Percentiles rank a stretch among this genome's conserved stretches.
Conservation (phyloP, 2,329 filamentous ascomycete species). For the Decorospora gaudefroyi region DNA sequence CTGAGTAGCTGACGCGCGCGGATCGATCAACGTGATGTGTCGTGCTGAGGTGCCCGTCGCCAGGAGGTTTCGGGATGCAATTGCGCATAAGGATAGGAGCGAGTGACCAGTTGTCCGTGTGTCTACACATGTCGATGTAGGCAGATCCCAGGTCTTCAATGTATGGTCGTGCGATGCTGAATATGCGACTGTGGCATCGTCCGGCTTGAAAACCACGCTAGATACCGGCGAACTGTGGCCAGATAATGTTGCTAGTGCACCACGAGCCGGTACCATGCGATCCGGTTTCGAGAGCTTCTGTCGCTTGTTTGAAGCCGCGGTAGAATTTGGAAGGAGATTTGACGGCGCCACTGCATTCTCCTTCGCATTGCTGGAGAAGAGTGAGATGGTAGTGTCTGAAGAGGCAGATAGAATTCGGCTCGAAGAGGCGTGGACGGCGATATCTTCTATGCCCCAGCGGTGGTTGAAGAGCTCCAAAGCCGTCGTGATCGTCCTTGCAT, state of each 20-base stretch:
- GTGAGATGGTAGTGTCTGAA: constrained; percentile 78
- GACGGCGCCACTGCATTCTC: constrained; percentile 74
- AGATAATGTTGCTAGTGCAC: constrained; percentile 73
- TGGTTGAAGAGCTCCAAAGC: constrained; percentile 85
- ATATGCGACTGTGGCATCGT: constrained; percentile 87
- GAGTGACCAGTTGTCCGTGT: constrained; percentile 83
- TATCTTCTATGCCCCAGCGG: constrained; percentile 70
- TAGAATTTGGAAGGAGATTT: constrained; percentile 68
- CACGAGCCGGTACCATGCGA: constrained; percentile 70
- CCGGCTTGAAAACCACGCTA: constrained; percentile 80
- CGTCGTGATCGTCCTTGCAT: constrained; percentile 66
- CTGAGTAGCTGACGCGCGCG: constrained; percentile 73
- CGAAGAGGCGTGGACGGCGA: constrained; percentile 74
- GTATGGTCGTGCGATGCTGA: constrained; percentile 90
- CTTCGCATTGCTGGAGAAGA: constrained; percentile 83
- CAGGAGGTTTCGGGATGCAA: constrained; percentile 67
- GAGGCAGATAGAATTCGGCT: constrained; percentile 84
- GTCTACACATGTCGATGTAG: constrained; percentile 77
- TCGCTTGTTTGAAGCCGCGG: constrained; percentile 69
- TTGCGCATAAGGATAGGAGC: constrained; percentile 75
- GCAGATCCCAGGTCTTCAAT: constrained; percentile 86
- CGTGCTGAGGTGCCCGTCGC: constrained; percentile 80
- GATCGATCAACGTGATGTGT: constrained; percentile 92
- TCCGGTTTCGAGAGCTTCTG: constrained; percentile 68
- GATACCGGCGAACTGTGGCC: constrained; percentile 76